phyloP scores from a whole-genome alignment of 768 basidiomycete genomes.

The Rhodosporidiobolus sp. region DNA sequence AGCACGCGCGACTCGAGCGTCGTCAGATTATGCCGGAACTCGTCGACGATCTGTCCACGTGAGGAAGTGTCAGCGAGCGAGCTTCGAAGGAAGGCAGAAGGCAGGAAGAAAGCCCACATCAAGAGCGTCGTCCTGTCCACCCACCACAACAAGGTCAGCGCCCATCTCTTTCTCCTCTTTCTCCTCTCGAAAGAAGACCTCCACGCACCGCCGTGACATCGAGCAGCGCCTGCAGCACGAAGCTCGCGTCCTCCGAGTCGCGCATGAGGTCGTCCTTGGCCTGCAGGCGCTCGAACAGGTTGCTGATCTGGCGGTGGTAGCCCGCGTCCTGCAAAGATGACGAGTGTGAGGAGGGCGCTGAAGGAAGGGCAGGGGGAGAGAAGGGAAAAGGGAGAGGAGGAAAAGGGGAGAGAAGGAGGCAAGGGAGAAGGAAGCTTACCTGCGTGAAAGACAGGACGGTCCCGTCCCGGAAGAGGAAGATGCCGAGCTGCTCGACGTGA shows the following conservation, averaged over 20 bases:
- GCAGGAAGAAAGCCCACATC: background rate
- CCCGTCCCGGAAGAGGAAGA: conserved; percentile 68
- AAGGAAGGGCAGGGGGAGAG: too few relatives aligned
- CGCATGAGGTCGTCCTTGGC: conserved; percentile 52
- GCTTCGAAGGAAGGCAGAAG: background rate
- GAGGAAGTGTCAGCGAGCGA: background rate
- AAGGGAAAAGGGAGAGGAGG: too few relatives aligned
- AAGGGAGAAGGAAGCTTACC: too few relatives aligned
- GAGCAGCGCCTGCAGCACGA: conserved; percentile 66
- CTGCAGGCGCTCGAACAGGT: conserved; percentile 23
- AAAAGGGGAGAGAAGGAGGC: too few relatives aligned
- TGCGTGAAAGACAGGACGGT: conserved; percentile 37
- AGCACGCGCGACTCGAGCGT: conserved; percentile 8
- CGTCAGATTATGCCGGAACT: conserved; percentile 39
- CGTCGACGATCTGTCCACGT: conserved; percentile 61
- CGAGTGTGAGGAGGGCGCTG: too few relatives aligned
- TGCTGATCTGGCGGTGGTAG: conserved; percentile 16
- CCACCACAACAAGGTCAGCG: too few relatives aligned
- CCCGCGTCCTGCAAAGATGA: conserved; percentile 28
- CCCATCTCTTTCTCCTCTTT: too few relatives aligned
- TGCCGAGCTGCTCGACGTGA: conserved; percentile 62
- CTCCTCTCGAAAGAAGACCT: too few relatives aligned
- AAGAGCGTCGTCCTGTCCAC: conserved; percentile 55
- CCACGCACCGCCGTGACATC: conserved; percentile 58
- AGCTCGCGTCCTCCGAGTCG: conserved; percentile 62